Evolutionary conservation across 371 early-diverging fungal genomes (phyloP), one percentile per base, ranked within the genome.

Genomic region (Mortierella sp.): DNA sequence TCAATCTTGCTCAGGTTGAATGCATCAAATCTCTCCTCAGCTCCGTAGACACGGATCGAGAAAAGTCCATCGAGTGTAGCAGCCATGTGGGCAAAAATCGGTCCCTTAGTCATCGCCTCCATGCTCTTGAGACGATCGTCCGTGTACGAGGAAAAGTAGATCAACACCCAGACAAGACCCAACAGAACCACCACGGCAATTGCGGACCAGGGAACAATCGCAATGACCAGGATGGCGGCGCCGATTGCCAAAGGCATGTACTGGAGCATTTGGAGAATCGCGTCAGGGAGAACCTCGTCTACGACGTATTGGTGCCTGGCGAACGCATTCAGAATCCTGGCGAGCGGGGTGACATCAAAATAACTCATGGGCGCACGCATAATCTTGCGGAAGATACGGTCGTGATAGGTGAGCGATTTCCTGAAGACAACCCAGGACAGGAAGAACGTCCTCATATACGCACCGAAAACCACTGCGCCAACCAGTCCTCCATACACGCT

Each of bases 301-400:
- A 94, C 90, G 26, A 91, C 86, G 78, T 92, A 93, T 74, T 94
- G 89, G 86, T 97, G 95, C 34, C 92, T 91, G 42, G 95, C 93
- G 77, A 97, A 97, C 45, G 92, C 91, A 63, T 95, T 90, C 72
- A 96, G 78, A 72, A 96, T 94, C 47, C 92, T 91, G 48, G 96
- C 96, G n/a, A 95, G 85, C 5, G 95, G 97, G 3, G 95, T 96
- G 7, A 91, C 89, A 76, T 96, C 96, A 81, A 95, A 97, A 83
- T 93, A 96, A 7, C 90, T 84, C 94, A 95, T 95, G 14, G 96
- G 96, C 10, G 95, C 92, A 48, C 91, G 92, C 86, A 94, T 74
- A 16, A 90, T 84, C 80, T 82, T 87, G 74, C 83, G 74, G 78
- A 92, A 90, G 68, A 92, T 89, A 9, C 89, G 81, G 31, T 91